Base-by-base conservation (phyloP, 2,329 filamentous ascomycete genomes). In the Thelonectria blattea region DNA sequence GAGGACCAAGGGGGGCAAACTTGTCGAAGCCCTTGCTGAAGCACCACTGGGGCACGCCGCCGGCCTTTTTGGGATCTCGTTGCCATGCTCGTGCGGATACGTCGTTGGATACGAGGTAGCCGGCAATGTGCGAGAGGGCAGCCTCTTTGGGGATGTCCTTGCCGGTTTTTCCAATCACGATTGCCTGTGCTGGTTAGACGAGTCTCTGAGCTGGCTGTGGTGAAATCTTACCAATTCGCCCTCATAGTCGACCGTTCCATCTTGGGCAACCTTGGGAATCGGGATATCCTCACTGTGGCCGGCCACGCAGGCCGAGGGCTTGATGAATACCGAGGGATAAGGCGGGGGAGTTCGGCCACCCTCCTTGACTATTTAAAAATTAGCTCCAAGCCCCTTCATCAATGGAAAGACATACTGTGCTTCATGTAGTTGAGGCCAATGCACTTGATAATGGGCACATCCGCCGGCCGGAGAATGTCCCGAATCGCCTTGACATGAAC, bases 21-120 rank as follows among this genome's bases (percentile, higher is more conserved):
- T 81, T 83, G 70, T 86, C 83, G 6, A 80, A 77, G 0, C 79
- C 82, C 69, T 86, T 86, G 52, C 83, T 83, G 58, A 86, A 81
- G 63, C 81, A 85, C 73, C 83, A 86, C 58, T 87, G 84, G 0
- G 74, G 74, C 5, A 75, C 73, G 2, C 71, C 69, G 6, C 75
- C 75, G 2, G 74, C 76, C 37, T 74, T 74, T 8, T 68, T 72
- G 3, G 85, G 83, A 50, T 87, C 83, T 24, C 82, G 71, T 68
- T 87, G 84, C 64, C 78, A 76, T 45, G 81, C 81, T 11, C 84
- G 73, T 0, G 83, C 82, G 0, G 83, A 84, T n/a, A 86, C 74
- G 51, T 86, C 84, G 64, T 87, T 86, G 45, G 82, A 77, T 39
- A 64, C 67, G 8, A 71, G 58, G 49, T 75, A 78, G 0, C 84